Percentiles rank a stretch among this genome's conserved stretches.
phyloP scores from a whole-genome alignment of 2,329 filamentous ascomycete genomes.

The Zymoseptoria pseudotritici region DNA sequence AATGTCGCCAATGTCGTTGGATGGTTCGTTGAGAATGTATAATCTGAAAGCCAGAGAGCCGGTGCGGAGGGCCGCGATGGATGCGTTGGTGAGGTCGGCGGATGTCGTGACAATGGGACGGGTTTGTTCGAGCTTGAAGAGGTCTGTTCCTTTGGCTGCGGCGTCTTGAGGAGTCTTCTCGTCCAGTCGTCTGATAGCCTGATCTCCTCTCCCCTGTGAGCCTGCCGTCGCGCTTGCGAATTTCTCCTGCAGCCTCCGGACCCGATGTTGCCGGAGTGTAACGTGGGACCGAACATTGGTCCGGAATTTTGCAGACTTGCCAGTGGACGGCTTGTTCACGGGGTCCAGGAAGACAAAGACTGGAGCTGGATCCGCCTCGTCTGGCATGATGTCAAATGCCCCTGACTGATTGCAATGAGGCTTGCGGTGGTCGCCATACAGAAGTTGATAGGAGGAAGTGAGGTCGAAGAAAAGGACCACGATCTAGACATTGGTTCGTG shows the following conservation, averaged over 20 bases:
- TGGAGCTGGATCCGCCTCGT: background rate
- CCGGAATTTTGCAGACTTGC: background rate
- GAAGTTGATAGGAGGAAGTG: background rate
- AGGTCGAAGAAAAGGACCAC: background rate
- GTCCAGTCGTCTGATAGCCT: background rate
- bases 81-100: background rate
- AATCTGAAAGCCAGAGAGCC: background rate
- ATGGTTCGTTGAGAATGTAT: background rate
- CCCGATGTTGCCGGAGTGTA: background rate
- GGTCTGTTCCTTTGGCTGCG: background rate
- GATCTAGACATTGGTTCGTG: background rate
- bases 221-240: background rate
- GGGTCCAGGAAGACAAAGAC: background rate
- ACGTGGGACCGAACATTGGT: background rate
- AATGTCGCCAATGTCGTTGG: background rate
- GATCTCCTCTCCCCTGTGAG: background rate
- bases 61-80: background rate
- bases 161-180: background rate
- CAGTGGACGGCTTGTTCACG: background rate
- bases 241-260: background rate
- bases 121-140: background rate
- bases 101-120: background rate
- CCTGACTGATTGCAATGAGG: background rate
- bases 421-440: background rate
- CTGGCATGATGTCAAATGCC: background rate